phyloP scores from a whole-genome alignment of 305 asterid genomes.

The Fraxinus nigra region DNA sequence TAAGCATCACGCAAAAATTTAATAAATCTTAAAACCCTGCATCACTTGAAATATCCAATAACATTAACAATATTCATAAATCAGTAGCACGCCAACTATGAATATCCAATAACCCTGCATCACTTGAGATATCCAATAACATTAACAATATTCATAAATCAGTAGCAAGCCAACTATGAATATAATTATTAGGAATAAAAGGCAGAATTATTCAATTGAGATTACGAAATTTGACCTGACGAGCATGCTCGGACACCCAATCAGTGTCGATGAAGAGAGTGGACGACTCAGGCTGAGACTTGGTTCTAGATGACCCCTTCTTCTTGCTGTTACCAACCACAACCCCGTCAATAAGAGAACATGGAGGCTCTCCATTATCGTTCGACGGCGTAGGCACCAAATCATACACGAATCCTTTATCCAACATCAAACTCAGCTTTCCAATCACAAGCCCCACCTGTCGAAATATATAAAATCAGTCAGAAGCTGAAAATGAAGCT shows the following conservation, averaged over 20 bases:
- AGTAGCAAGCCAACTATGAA: background rate
- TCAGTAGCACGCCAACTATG: background rate
- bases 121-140: background rate
- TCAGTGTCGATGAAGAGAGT: constrained; percentile 67
- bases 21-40: background rate
- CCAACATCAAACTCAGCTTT: constrained; percentile 64
- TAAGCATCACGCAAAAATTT: background rate
- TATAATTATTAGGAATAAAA: background rate
- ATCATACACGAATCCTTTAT: constrained; percentile 74
- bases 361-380: constrained; percentile 73
- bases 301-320: constrained; percentile 54
- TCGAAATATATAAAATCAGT: background rate
- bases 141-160: background rate
- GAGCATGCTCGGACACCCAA: constrained; percentile 94
- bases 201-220: background rate
- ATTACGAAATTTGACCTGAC: constrained; percentile 58
- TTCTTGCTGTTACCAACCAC: constrained; percentile 50
- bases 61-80: background rate
- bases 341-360: constrained; percentile 50
- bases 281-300: constrained; percentile 63
- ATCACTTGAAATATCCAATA: background rate
- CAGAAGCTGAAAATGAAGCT: background rate
- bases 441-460: constrained; percentile 92
- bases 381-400: constrained; percentile 84
- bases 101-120: too few relatives aligned